Percentiles rank a stretch among this genome's conserved stretches.
phyloP scores from a whole-genome alignment of 1,139 yeast species.

The Yamadazyma atlantica region DNA sequence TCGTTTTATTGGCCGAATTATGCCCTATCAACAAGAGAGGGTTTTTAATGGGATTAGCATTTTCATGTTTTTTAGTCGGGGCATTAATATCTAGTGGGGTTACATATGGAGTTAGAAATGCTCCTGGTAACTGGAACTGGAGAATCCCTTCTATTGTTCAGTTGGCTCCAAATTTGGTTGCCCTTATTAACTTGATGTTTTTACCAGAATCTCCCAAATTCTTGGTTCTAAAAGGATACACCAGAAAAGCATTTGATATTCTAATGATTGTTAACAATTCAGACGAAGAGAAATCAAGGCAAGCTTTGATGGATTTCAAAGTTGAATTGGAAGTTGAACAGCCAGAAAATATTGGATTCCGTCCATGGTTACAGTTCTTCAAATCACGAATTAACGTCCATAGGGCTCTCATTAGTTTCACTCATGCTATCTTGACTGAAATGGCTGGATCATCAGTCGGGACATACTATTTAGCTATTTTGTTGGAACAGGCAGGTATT shows the following conservation, averaged over 20 bases:
- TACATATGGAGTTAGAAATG: slow-evolving; percentile 14
- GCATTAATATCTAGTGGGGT: slow-evolving; percentile 13
- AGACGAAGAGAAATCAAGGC: slow-evolving; percentile 4
- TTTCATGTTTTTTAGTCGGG: slow-evolving; percentile 13
- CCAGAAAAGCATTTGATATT: slow-evolving; percentile 11
- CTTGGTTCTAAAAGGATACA: slow-evolving; percentile 12
- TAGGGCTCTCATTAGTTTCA: slow-evolving; percentile 10
- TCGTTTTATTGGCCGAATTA: slow-evolving; percentile 17
- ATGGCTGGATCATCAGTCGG: slow-evolving; percentile 20
- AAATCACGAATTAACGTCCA: slow-evolving; percentile 13
- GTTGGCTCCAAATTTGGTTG: slow-evolving; percentile 12
- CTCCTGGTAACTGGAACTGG: slow-evolving; percentile 18
- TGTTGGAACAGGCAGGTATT: slow-evolving; percentile 15
- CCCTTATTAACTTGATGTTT: slow-evolving; percentile 12
- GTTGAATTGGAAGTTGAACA: slow-evolving; percentile 2
- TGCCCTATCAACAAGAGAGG: slow-evolving; percentile 13
- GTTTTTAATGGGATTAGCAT: slow-evolving; percentile 14
- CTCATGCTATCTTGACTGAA: slow-evolving; percentile 16
- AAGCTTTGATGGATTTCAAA: slow-evolving; percentile 6
- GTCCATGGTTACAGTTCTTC: slow-evolving; percentile 14
- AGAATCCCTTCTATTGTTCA: slow-evolving; percentile 19
- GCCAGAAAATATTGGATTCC: slow-evolving; percentile 4
- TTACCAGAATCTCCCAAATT: slow-evolving; percentile 19
- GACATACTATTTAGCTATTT: slow-evolving; percentile 14
- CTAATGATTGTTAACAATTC: slow-evolving; percentile 8